These are phyloP conservation scores for Backusella tarrabulga DNA, from an alignment of 192 early-diverging fungal species.

Conservation along the genomic window DNA sequence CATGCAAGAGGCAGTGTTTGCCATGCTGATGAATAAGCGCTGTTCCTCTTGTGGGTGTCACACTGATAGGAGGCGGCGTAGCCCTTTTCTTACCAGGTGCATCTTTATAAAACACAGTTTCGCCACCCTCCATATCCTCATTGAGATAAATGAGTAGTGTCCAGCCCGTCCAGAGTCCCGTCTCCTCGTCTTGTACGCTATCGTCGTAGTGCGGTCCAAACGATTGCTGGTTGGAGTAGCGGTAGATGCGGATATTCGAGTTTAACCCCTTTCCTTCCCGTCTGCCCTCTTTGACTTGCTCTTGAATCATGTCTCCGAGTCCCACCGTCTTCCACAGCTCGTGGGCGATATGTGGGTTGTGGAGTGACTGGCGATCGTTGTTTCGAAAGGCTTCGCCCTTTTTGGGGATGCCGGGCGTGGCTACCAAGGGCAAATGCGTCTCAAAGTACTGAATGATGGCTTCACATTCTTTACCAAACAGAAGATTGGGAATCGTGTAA, in stretches of 20 bases:
- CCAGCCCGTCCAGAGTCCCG: constrained; percentile 39
- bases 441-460: constrained; percentile 36
- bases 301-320: background rate
- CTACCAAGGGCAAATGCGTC: constrained; percentile 20
- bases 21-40: constrained; percentile 45
- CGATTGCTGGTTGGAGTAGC: constrained; percentile 36
- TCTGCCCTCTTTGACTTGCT: background rate
- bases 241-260: constrained; percentile 43
- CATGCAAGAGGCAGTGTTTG: constrained; percentile 40
- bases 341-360: constrained; percentile 26
- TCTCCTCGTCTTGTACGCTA: constrained; percentile 31
- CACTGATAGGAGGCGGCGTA: constrained; percentile 14
- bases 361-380: constrained; percentile 40
- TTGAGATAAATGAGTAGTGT: constrained; percentile 46
- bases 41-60: constrained; percentile 34
- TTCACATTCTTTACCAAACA: constrained; percentile 38
- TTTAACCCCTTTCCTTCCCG: constrained; percentile 30
- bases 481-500: constrained; percentile 33
- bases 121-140: constrained; percentile 36
- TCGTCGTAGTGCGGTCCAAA: constrained; percentile 48
- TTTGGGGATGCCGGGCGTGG: constrained; percentile 24
- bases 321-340: constrained; percentile 28
- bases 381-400: constrained; percentile 41
- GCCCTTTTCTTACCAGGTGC: constrained; percentile 18
- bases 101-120: constrained; percentile 45